phyloP scores from a whole-genome alignment of 148 eudicot species.

The Cornus florida region DNA sequence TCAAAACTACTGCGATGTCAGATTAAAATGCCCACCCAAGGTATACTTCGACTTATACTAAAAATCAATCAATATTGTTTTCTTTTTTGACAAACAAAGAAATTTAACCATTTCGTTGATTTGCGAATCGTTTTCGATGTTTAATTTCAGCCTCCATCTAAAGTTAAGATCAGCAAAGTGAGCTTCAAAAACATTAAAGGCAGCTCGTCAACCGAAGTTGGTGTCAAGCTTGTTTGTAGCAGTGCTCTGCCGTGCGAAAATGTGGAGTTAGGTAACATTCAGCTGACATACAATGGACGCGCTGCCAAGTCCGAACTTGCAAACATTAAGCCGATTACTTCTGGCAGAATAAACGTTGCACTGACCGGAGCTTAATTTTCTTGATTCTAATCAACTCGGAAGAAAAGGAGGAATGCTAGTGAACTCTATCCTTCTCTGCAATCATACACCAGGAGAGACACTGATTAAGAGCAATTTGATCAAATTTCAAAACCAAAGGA shows the following conservation, averaged over 20 bases:
- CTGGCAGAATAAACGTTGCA: conserved; percentile 15
- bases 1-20: conserved; percentile 25
- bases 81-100: no score
- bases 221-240: conserved; percentile 45
- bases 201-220: conserved; percentile 23
- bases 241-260: conserved; percentile 31
- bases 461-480: no score
- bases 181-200: conserved; percentile 47
- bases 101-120: no score
- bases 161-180: conserved; percentile 41
- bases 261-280: conserved; percentile 40
- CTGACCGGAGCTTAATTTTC: no score
- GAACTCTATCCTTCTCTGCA: no score
- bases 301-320: conserved; percentile 31
- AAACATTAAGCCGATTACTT: conserved; percentile 29
- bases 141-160: conserved; percentile 34
- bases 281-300: conserved; percentile 35
- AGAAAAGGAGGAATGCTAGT: no score
- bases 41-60: not conserved
- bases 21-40: conserved; percentile 14
- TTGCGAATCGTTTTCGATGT: no score
- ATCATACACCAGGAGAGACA: no score
- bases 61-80: no score
- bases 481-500: no score
- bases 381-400: no score